Evolutionary conservation across 2,329 filamentous ascomycete species (phyloP), one percentile per base, ranked within the genome.

Genomic region (Aspergillus quadrilineatus): DNA sequence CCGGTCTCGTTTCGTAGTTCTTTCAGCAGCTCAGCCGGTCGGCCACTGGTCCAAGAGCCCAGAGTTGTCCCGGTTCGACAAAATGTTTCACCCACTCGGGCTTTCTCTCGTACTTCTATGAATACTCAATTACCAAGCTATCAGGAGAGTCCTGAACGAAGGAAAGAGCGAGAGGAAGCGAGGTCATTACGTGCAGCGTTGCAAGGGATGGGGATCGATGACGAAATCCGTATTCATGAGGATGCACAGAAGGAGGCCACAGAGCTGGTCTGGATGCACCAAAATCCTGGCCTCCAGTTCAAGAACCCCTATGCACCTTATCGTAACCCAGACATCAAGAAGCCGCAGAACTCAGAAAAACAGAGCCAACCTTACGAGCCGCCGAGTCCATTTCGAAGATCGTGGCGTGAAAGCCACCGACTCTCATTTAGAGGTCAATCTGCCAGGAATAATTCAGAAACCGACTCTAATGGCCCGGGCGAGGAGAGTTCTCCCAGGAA

Each of bases 221-320:
- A 83, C 43, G 84, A 87, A 51, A 57, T 67, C 22, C 76, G 75
- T 50, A 65, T 87, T 26, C 82, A 84, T 62, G 69, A 75, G 29
- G 81, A 81, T 9, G 85, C 85, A 12, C 82, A 85, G 63, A 80
- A 85, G 51, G 85, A 88, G 67, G 85, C 85, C 10, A 82, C 82
- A 0, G 82, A 86, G 62, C 73, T 87, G 36, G 85, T 88, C n/a
- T 84, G 81, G 79, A 82, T 82, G 66, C 85, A 87, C 67, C 79
- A 79, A 61, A 81, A 84, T 61, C 80, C 82, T 10, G 76, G 78
- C 6, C 72, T 79, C 29, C 73, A 78, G 1, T 76, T 73, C 44
- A 76, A 75, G 50, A 80, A 80, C 58, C 78, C 81, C 14, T 73
- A 79, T 61, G 76, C 74, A 9, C 70, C 77, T 7, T 79, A 79